phyloP scores from a whole-genome alignment of 805 yeast species.

The Lachancea lanzarotensis region DNA sequence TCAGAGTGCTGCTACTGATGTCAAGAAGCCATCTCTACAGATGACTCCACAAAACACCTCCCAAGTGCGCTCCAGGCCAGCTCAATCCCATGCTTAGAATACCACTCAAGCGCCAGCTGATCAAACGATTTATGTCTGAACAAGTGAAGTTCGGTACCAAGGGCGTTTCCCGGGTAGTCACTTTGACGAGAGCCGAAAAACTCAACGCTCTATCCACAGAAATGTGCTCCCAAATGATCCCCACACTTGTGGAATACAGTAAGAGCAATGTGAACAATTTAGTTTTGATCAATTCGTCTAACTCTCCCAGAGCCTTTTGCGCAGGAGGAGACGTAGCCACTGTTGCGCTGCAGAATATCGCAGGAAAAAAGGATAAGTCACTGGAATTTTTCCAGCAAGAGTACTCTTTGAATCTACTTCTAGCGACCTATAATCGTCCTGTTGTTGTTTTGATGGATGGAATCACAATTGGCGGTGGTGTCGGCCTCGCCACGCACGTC shows the following conservation, averaged over 20 bases:
- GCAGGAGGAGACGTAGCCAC: conserved; percentile 95
- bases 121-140: conserved; percentile 9
- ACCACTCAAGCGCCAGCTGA: conserved; percentile 3
- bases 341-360: conserved; percentile 55
- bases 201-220: conserved; percentile 75
- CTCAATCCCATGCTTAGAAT: conserved; percentile 6
- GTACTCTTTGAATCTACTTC: conserved; percentile 70
- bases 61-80: not conserved
- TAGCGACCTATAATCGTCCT: conserved; percentile 84
- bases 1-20: not conserved
- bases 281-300: conserved; percentile 50
- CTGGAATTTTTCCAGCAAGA: conserved; percentile 69
- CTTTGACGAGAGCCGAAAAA: conserved; percentile 73
- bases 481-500: conserved; percentile 82
- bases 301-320: conserved; percentile 67
- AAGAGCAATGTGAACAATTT: conserved; percentile 59
- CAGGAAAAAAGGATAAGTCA: conserved; percentile 43
- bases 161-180: conserved; percentile 58
- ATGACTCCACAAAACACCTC: not conserved
- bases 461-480: conserved; percentile 97
- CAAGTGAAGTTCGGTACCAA: conserved; percentile 22
- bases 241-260: conserved; percentile 70
- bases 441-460: conserved; percentile 84
- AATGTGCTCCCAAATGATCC: conserved; percentile 67
- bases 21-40: not conserved